Evolutionary conservation across 306 rosid genomes (phyloP).

Genomic region (Heteromeles arbutifolia): DNA sequence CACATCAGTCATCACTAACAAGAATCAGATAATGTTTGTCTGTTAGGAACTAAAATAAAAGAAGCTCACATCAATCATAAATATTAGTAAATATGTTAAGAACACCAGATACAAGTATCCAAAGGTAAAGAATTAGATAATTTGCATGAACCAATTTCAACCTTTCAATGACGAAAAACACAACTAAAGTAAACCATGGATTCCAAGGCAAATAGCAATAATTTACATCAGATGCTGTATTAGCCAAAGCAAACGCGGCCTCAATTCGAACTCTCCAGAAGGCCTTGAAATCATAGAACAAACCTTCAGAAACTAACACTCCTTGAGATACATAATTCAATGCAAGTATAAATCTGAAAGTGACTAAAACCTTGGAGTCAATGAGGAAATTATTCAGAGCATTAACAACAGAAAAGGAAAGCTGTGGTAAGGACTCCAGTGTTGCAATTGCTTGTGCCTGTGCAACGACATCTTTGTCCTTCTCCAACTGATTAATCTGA

Average conservation of each 20-base stretch:
- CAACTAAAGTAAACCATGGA: neutral
- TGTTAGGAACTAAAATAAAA: neutral
- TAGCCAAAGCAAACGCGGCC: constrained; percentile 96
- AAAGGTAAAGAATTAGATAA: neutral
- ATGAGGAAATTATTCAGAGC: constrained; percentile 78
- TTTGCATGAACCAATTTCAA: neutral
- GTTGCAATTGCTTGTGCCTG: constrained; percentile 89
- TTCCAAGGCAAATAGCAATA: constrained; percentile 5
- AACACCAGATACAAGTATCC: neutral
- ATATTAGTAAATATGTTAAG: neutral
- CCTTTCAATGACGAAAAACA: neutral
- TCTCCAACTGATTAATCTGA: constrained; percentile 96
- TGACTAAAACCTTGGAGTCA: constrained; percentile 71
- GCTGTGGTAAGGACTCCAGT: constrained; percentile 69
- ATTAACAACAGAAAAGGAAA: constrained; percentile 76
- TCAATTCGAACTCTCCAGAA: constrained; percentile 92
- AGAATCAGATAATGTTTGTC: neutral
- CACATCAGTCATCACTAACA: neutral
- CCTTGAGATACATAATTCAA: neutral
- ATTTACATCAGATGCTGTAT: constrained; percentile 83
- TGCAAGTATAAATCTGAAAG: constrained; percentile 11
- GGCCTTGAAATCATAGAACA: constrained; percentile 47
- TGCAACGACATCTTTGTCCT: constrained; percentile 94
- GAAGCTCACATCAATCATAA: neutral
- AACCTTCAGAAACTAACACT: constrained; percentile 16